Evolutionary conservation across 2,329 filamentous ascomycete genomes (phyloP), one percentile per base, ranked within the genome.

Genomic region (Sporothrix phasma): DNA sequence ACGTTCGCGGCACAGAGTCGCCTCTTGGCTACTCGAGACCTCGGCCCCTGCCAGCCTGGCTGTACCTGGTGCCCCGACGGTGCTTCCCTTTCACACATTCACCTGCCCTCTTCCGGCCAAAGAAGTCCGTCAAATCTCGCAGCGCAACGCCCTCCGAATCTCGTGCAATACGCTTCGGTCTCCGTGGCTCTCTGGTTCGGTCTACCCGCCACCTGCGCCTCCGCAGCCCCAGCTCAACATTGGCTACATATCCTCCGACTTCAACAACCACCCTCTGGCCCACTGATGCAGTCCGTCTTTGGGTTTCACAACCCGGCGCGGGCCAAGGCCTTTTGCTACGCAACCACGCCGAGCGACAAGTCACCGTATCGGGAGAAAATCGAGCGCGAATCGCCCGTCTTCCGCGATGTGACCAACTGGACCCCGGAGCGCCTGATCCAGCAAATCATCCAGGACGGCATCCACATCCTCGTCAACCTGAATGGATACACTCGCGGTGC

Each of bases 201-300:
- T 97, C 0, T 96, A 90, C 70, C 84, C 85, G n/a, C 94, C 94
- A 2, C 94, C 94, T 0, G 75, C 84, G 2, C 92, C 94, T 1
- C 94, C 94, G 1, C 81, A 79, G 49, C 92, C 92, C 0, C 85
- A 88, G 68, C 80, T 99, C n/a, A 93, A 91, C 69, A 86, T 99
- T 66, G 94, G 94, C 54, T 99, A 99, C 74, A 87, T 99, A 43
- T 97, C 94, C 3, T 97, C 94, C 0, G 94, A 99, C 75, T 99
- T 99, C 76, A 99, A 99, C 73, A 99, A 99, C 70, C 94, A 99
- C 73, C 94, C 94, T 3, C 79, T 99, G 39, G 94, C 94, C 26
- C 94, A 99, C 76, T 99, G 63, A 99, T 99, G 94, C 94, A 99
- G 77, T 97, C 94, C 1, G 92, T 97, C 5, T 99, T 99, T 75